phyloP scores from a whole-genome alignment of 2,329 filamentous ascomycete genomes.

The Colletotrichum gigasporum region DNA sequence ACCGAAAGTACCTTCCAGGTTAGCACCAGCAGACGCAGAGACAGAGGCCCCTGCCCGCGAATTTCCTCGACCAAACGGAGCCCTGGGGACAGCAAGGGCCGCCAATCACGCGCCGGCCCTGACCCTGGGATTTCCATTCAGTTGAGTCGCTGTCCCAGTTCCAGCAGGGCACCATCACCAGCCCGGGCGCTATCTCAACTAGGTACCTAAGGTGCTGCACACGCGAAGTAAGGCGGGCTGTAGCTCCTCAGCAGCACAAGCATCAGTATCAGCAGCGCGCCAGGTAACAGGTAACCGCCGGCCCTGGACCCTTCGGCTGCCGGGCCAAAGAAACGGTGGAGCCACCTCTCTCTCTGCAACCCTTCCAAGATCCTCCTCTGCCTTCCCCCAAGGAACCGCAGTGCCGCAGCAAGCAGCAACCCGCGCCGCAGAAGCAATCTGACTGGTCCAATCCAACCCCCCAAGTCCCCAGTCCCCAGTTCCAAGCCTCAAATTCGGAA shows the following conservation, averaged over 20 bases:
- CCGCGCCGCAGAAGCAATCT: not conserved
- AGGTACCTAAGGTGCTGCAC: no score
- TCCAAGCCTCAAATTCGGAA: conserved; percentile 31
- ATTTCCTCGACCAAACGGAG: conserved; percentile 1
- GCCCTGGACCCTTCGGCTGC: conserved; percentile 10
- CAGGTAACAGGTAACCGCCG: not conserved
- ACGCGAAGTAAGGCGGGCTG: no score
- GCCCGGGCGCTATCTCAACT: not conserved
- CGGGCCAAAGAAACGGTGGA: conserved; percentile 12
- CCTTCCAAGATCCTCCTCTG: not conserved
- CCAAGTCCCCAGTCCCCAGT: conserved; percentile 9
- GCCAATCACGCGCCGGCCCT: conserved; percentile 11
- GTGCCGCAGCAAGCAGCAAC: not conserved
- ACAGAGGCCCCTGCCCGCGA: conserved; percentile 1
- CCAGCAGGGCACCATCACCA: not conserved
- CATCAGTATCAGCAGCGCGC: no score
- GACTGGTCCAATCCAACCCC: conserved; percentile 16
- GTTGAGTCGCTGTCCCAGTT: no score
- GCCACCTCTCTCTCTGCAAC: not conserved
- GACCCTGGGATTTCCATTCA: not conserved
- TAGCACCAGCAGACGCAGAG: not conserved
- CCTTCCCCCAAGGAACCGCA: not conserved
- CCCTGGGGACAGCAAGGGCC: no score
- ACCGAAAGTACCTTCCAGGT: not conserved
- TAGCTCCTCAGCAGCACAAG: no score